Percentiles rank a stretch among this genome's conserved stretches.
phyloP scores from a whole-genome alignment of 345 rosid species.

The Acer saccharum region DNA sequence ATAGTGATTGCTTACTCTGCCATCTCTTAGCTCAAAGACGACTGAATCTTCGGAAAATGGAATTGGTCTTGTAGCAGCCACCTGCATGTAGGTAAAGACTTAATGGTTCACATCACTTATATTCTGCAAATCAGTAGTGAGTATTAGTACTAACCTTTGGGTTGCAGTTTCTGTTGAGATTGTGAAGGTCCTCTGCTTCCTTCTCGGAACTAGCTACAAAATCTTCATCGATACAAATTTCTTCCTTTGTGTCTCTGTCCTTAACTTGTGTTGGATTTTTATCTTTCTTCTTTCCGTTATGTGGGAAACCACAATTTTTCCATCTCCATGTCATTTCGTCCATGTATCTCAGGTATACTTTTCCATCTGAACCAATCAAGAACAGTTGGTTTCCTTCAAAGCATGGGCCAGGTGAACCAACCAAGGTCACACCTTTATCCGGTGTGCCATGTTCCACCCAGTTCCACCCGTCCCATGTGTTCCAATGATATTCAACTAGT shows the following conservation, averaged over 20 bases:
- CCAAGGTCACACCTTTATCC: conserved; percentile 46
- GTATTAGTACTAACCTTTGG: conserved; percentile 37
- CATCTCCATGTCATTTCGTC: conserved; percentile 60
- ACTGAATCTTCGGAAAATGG: conserved; percentile 58
- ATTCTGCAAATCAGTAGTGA: conserved; percentile 6
- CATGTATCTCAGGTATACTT: conserved; percentile 57
- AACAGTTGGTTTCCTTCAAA: conserved; percentile 52
- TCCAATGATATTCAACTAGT: conserved; percentile 76
- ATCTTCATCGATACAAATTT: conserved; percentile 38
- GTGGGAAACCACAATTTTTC: conserved; percentile 55
- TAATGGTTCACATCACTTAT: conserved; percentile 4
- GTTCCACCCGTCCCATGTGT: conserved; percentile 58
- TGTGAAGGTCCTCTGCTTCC: conserved; percentile 29
- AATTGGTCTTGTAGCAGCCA: conserved; percentile 61
- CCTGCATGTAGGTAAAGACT: conserved; percentile 39
- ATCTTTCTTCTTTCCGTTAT: conserved; percentile 9
- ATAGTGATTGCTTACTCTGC: conserved; percentile 57
- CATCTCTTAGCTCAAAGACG: conserved; percentile 64
- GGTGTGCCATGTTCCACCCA: conserved; percentile 77
- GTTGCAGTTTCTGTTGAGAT: conserved; percentile 33
- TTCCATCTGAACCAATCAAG: conserved; percentile 62
- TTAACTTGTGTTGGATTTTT: conserved; percentile 24
- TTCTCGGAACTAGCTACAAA: conserved; percentile 29
- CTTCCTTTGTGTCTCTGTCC: conserved; percentile 15
- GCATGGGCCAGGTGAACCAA: conserved; percentile 65